Percentiles rank a stretch among this genome's conserved stretches.
Conservation (phyloP, 805 yeast genomes). For the Saturnispora halmiae region DNA sequence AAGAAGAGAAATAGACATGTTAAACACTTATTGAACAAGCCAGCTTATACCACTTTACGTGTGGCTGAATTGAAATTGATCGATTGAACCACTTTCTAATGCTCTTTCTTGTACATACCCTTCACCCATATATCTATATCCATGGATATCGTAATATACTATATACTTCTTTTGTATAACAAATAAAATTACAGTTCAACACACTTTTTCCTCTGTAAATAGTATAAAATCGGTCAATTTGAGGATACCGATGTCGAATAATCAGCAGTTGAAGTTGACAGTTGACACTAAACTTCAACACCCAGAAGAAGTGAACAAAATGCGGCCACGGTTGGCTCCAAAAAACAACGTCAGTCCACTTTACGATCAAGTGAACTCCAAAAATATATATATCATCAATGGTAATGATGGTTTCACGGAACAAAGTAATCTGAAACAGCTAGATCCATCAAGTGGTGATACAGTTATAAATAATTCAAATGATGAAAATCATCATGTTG, state of each 20-base stretch:
- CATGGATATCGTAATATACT: no score
- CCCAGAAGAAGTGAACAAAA: background rate
- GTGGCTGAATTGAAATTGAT: constrained; percentile 59
- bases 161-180: no score
- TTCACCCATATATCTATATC: no score
- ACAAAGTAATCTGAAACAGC: background rate
- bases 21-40: constrained; percentile 57
- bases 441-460: background rate
- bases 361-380: constrained; percentile 14
- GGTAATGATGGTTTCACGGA: no score
- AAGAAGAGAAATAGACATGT: constrained; percentile 74
- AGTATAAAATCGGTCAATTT: no score
- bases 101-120: background rate
- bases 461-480: background rate
- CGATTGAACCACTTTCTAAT: constrained; percentile 11
- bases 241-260: constrained; percentile 4
- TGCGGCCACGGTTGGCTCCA: background rate
- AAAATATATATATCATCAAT: constrained; percentile 3
- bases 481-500: no score
- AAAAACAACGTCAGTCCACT: constrained; percentile 12
- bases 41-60: constrained; percentile 67
- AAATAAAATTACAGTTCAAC: no score
- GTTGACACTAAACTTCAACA: constrained; percentile 5
- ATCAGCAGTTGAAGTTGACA: constrained; percentile 4
- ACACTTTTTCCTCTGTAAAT: no score